These are phyloP conservation scores for Aspergillus amoenus DNA, from an alignment of 2,329 filamentous ascomycete genomes.

Conservation along the genomic window DNA sequence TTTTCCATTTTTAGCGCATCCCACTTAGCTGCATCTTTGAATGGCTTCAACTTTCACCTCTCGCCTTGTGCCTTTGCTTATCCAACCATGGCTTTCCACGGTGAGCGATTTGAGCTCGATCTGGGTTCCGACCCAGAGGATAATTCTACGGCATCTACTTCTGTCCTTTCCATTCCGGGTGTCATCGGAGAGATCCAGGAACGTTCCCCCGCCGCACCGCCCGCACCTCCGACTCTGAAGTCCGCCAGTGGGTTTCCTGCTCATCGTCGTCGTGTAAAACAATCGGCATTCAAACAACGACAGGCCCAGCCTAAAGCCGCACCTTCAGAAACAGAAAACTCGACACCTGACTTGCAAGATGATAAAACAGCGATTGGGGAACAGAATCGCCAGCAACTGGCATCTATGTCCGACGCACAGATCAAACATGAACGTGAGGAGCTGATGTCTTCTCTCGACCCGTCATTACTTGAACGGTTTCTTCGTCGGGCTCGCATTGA, in stretches of 20 bases:
- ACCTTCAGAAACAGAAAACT: neutral
- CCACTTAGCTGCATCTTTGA: neutral
- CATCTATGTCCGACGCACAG: slow-evolving; percentile 75
- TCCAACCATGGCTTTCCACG: slow-evolving; percentile 51
- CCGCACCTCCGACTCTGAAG: slow-evolving; percentile 48
- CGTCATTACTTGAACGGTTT: slow-evolving; percentile 72
- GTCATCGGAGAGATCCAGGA: slow-evolving; percentile 78
- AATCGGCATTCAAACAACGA: slow-evolving; percentile 78
- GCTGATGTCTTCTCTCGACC: slow-evolving; percentile 73
- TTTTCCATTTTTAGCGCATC: slow-evolving; percentile 6
- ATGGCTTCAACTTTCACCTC: slow-evolving; percentile 10
- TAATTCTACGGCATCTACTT: slow-evolving; percentile 1
- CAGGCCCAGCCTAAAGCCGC: slow-evolving; percentile 15
- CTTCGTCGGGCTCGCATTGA: slow-evolving; percentile 75
- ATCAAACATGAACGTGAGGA: slow-evolving; percentile 79
- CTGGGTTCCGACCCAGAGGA: slow-evolving; percentile 44
- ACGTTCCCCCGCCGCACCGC: slow-evolving; percentile 55
- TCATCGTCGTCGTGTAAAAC: slow-evolving; percentile 72
- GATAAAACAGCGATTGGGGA: slow-evolving; percentile 75
- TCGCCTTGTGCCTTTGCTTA: neutral
- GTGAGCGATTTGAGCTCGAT: slow-evolving; percentile 62
- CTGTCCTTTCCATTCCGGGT: slow-evolving; percentile 27
- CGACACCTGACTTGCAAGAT: slow-evolving; percentile 26
- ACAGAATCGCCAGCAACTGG: slow-evolving; percentile 74
- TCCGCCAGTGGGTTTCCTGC: slow-evolving; percentile 83